Evolutionary conservation across 2,329 filamentous ascomycete genomes (phyloP).

Genomic region (Tolypocladium album): DNA sequence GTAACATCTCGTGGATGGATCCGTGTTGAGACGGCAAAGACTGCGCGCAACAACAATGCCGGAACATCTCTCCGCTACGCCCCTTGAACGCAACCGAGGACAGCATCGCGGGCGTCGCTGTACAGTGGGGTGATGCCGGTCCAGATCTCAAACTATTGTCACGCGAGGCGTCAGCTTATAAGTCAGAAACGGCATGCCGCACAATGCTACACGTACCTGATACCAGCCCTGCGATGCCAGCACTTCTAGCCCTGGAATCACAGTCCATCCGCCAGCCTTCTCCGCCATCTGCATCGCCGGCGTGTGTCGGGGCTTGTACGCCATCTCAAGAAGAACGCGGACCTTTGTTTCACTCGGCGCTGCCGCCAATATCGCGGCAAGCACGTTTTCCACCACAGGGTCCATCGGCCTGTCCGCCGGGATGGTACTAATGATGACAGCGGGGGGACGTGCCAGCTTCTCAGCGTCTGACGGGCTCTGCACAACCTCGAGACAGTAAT

Average conservation of each 20-base stretch:
- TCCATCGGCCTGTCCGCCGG: slow-evolving; percentile 83
- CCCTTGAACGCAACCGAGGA: slow-evolving; percentile 25
- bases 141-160: slow-evolving; percentile 64
- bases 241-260: slow-evolving; percentile 80
- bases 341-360: slow-evolving; percentile 19
- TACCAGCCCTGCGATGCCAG: slow-evolving; percentile 82
- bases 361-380: slow-evolving; percentile 42
- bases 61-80: background rate
- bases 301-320: slow-evolving; percentile 81
- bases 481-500: slow-evolving; percentile 61
- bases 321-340: slow-evolving; percentile 80
- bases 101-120: slow-evolving; percentile 52
- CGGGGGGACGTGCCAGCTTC: slow-evolving; percentile 35
- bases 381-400: slow-evolving; percentile 50
- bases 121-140: slow-evolving; percentile 71
- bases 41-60: background rate
- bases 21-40: background rate
- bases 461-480: slow-evolving; percentile 35
- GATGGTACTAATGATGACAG: slow-evolving; percentile 79
- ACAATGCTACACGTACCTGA: slow-evolving; percentile 47
- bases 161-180: slow-evolving; percentile 8
- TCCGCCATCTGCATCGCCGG: slow-evolving; percentile 75
- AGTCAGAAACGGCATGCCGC: background rate
- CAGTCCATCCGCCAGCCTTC: slow-evolving; percentile 62
- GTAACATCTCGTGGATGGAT: background rate